These are phyloP conservation scores for Crithidia bombi DNA, from an alignment of 208 protist genomes.

Conservation along the genomic window DNA sequence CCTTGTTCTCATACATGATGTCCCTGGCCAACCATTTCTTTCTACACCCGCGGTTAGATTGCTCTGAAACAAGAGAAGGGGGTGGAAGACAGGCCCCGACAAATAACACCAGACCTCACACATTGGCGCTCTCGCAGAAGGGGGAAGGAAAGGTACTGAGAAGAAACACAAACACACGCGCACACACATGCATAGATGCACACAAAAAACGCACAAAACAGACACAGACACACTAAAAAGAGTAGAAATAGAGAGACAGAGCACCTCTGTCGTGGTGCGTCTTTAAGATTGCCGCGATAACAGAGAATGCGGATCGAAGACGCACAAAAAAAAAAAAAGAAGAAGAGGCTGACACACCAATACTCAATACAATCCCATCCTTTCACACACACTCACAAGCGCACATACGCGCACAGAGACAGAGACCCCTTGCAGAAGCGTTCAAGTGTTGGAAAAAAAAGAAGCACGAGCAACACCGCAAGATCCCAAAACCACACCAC, in stretches of 20 bases:
- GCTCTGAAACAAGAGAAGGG: neutral
- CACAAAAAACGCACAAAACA: too few species aligned
- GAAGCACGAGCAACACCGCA: conserved; percentile 4
- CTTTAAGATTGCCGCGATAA: neutral
- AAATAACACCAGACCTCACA: neutral
- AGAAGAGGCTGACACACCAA: neutral
- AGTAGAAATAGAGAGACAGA: conserved; percentile 5
- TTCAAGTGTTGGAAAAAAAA: neutral
- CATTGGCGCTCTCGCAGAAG: neutral
- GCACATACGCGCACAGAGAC: neutral
- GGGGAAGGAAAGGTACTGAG: neutral
- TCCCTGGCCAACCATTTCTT: neutral
- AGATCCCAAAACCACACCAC: neutral
- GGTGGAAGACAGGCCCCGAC: neutral
- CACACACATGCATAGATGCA: neutral
- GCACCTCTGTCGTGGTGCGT: neutral
- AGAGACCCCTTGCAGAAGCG: too few species aligned
- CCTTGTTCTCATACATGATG: neutral
- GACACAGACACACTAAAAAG: conserved; percentile 5
- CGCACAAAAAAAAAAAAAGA: conserved; percentile 2
- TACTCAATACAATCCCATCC: neutral
- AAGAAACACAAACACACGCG: neutral
- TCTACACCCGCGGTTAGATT: too few species aligned
- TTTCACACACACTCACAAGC: neutral
- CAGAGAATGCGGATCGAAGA: neutral